These are phyloP conservation scores for Coprinopsis cinerea DNA, from an alignment of 768 basidiomycete genomes.

Conservation along the genomic window DNA sequence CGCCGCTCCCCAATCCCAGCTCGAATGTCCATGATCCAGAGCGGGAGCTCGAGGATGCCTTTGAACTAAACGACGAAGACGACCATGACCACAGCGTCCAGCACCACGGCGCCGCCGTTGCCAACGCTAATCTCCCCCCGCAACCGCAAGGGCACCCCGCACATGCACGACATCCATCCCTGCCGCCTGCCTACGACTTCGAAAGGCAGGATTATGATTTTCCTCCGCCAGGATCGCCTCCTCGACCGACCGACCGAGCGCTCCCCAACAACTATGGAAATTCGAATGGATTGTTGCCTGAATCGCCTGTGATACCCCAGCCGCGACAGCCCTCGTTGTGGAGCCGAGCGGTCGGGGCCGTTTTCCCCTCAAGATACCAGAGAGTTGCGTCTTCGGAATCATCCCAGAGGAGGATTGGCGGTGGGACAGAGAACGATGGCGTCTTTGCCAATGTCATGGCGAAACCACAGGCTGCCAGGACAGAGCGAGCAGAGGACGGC, in stretches of 20 bases:
- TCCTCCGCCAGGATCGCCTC: slow-evolving; percentile 79
- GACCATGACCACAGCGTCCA: slow-evolving; percentile 39
- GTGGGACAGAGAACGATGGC: slow-evolving; percentile 82
- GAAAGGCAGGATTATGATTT: slow-evolving; percentile 69
- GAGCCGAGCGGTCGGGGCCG: slow-evolving; percentile 49
- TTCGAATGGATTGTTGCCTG: slow-evolving; percentile 60
- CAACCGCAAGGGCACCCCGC: neutral
- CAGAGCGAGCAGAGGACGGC: slow-evolving; percentile 48
- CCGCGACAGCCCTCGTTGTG: slow-evolving; percentile 46
- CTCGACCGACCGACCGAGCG: slow-evolving; percentile 48
- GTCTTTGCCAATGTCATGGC: slow-evolving; percentile 94
- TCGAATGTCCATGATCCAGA: slow-evolving; percentile 36
- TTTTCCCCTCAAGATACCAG: slow-evolving; percentile 64
- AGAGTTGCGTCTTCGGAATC: slow-evolving; percentile 39
- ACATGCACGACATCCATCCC: slow-evolving; percentile 12
- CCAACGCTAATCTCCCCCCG: slow-evolving; percentile 23
- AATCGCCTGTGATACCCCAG: slow-evolving; percentile 34
- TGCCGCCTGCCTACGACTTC: slow-evolving; percentile 64
- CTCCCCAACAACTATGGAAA: slow-evolving; percentile 68
- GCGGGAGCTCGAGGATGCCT: slow-evolving; percentile 74
- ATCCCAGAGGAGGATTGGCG: slow-evolving; percentile 40
- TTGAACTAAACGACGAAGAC: slow-evolving; percentile 55
- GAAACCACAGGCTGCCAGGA: slow-evolving; percentile 56
- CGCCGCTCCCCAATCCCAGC: slow-evolving; percentile 45
- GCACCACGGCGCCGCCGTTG: slow-evolving; percentile 26